These are phyloP conservation scores for Pisolithus tinctorius DNA, from an alignment of 768 basidiomycete species.

Conservation along the genomic window DNA sequence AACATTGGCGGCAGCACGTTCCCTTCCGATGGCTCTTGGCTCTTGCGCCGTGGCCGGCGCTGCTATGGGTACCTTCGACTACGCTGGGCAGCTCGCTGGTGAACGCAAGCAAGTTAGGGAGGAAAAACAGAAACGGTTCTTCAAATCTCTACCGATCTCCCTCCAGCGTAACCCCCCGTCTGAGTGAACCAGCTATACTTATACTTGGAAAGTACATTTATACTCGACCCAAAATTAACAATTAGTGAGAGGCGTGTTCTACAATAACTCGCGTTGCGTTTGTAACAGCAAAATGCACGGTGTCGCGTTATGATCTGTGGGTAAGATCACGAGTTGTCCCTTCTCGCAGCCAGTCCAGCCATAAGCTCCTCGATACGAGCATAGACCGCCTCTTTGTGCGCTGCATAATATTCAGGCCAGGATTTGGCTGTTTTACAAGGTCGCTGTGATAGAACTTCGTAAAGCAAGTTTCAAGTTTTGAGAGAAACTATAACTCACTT, in stretches of 20 bases:
- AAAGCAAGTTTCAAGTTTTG: background rate
- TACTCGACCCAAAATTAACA: background rate
- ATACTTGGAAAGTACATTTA: background rate
- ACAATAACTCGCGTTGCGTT: background rate
- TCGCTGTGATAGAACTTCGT: slow-evolving; percentile 22
- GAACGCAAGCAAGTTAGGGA: slow-evolving; percentile 44
- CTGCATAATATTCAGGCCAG: slow-evolving; percentile 50
- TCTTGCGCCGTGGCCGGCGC: slow-evolving; percentile 76
- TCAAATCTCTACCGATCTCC: slow-evolving; percentile 58
- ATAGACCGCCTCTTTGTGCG: slow-evolving; percentile 36
- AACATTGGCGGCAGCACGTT: slow-evolving; percentile 52
- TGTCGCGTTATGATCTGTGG: too few species aligned
- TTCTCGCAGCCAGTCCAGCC: slow-evolving; percentile 6
- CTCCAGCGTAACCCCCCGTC: slow-evolving; percentile 19
- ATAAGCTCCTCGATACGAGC: slow-evolving; percentile 32
- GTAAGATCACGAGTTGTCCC: slow-evolving; percentile 1
- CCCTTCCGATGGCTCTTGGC: slow-evolving; percentile 74
- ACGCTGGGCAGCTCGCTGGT: slow-evolving; percentile 59
- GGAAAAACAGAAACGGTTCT: slow-evolving; percentile 73
- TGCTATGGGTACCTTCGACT: slow-evolving; percentile 75
- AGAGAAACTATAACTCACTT: slow-evolving; percentile 33
- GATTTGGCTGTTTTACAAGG: slow-evolving; percentile 33
- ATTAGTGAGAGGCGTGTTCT: background rate
- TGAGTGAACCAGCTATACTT: slow-evolving; percentile 12
- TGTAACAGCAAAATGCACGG: background rate